phyloP scores from a whole-genome alignment of 768 basidiomycete genomes.

The Psilocybe subaeruginosa region DNA sequence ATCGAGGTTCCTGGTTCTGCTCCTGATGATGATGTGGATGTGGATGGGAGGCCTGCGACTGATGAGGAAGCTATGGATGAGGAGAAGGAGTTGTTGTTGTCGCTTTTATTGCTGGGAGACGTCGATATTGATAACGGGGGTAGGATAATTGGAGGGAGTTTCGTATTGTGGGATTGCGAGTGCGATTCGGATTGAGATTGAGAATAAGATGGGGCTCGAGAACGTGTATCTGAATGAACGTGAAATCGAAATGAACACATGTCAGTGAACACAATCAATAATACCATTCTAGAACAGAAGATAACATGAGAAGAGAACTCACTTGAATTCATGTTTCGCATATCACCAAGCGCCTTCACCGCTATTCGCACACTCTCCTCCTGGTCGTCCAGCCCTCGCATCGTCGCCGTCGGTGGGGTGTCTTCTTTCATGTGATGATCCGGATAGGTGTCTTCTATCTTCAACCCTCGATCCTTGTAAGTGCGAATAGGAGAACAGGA shows the following conservation, averaged over 20 bases:
- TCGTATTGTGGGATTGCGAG: background rate
- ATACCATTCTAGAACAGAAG: background rate
- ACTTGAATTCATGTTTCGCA: conserved; percentile 55
- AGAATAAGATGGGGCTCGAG: too few relatives aligned
- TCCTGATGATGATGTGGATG: too few relatives aligned
- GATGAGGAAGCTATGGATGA: conserved; percentile 9
- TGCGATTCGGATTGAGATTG: too few relatives aligned
- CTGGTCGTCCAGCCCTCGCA: conserved; percentile 41
- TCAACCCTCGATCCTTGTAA: too few relatives aligned
- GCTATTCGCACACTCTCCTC: conserved; percentile 84
- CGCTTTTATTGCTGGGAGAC: conserved; percentile 3
- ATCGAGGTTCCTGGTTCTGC: conserved; percentile 9
- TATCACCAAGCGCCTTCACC: conserved; percentile 74
- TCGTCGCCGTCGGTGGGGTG: background rate
- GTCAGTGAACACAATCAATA: background rate
- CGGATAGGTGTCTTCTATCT: too few relatives aligned
- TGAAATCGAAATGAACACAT: background rate
- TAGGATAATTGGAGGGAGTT: background rate
- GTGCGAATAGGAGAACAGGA: too few relatives aligned
- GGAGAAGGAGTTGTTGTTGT: background rate
- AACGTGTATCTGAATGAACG: too few relatives aligned
- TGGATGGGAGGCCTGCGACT: background rate
- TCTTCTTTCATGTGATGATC: too few relatives aligned
- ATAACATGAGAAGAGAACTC: background rate
- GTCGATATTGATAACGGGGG: conserved; percentile 13